Percentiles rank a stretch among this genome's conserved stretches.
phyloP scores from a whole-genome alignment of 225 moss, liverwort and hornwort genomes.

The Polytrichum commune region DNA sequence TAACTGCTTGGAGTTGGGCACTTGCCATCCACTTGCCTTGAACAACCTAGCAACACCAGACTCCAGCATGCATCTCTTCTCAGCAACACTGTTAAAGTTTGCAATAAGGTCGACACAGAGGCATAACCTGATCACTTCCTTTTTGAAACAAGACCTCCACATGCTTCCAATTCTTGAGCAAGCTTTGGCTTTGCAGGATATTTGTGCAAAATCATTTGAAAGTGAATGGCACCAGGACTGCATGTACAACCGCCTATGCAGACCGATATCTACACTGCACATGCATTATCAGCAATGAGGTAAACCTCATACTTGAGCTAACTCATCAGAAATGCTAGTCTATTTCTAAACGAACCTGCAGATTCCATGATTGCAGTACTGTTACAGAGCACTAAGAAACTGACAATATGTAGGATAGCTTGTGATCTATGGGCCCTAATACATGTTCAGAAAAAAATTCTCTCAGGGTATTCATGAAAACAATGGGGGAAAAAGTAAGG shows the following conservation, averaged over 20 bases:
- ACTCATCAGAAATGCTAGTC: neutral
- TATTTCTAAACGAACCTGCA: neutral
- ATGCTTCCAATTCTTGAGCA: no score
- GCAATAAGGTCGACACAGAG: no score
- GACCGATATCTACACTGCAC: neutral
- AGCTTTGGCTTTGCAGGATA: no score
- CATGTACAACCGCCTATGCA: neutral
- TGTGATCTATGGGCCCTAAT: slow-evolving; percentile 24
- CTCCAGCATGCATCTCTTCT: no score
- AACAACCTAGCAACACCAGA: no score
- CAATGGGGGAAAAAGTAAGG: neutral
- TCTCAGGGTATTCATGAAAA: slow-evolving; percentile 17
- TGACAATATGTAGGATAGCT: slow-evolving; percentile 30
- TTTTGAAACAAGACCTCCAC: no score
- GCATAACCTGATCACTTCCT: no score
- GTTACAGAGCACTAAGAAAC: slow-evolving; percentile 8
- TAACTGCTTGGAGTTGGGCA: no score
- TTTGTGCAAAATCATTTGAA: neutral
- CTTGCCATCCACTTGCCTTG: no score
- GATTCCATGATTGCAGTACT: neutral
- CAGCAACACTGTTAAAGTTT: no score
- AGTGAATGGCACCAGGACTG: neutral
- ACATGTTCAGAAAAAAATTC: slow-evolving; percentile 23
- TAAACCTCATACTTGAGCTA: neutral
- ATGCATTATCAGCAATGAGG: slow-evolving; percentile 9